A percentile compares a stretch with the other conserved stretches of the same genome.
These are phyloP conservation scores for Alternaria consortialis DNA, from an alignment of 2,329 filamentous ascomycete species.

Conservation along the genomic window DNA sequence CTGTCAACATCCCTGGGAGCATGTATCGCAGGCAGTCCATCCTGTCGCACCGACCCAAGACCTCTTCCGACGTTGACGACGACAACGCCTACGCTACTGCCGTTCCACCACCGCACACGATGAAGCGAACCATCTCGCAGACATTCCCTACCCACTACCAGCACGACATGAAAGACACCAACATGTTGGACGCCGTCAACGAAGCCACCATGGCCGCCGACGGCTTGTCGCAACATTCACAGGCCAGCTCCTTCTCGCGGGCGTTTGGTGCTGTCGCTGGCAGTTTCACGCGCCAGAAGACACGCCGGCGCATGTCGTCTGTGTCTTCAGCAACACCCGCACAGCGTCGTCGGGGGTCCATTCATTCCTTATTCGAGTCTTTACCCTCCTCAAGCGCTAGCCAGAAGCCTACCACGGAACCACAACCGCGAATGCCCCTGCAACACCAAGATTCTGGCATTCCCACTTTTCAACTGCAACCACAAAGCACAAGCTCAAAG, in stretches of 20 bases:
- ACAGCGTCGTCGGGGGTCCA: constrained; percentile 40
- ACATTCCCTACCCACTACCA: constrained; percentile 42
- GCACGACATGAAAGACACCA: constrained; percentile 34
- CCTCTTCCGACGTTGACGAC: constrained; percentile 56
- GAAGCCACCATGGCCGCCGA: constrained; percentile 33
- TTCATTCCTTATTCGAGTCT: constrained; percentile 38
- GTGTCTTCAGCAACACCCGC: constrained; percentile 38
- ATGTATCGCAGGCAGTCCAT: constrained; percentile 49
- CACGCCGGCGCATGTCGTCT: constrained; percentile 46
- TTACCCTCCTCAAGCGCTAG: constrained; percentile 24
- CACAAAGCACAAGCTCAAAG: constrained; percentile 27
- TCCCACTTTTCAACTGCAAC: constrained; percentile 25
- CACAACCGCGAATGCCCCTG: constrained; percentile 35
- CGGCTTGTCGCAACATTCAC: constrained; percentile 28
- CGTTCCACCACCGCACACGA: constrained; percentile 30
- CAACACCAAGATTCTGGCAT: constrained; percentile 49
- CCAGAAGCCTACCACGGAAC: constrained; percentile 33
- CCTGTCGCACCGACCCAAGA: constrained; percentile 51
- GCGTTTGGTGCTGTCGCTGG: constrained; percentile 40
- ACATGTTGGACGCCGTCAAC: constrained; percentile 41
- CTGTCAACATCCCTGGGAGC: constrained; percentile 33
- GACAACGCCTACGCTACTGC: constrained; percentile 22
- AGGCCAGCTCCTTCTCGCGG: constrained; percentile 42
- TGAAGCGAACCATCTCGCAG: constrained; percentile 52
- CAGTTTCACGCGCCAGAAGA: constrained; percentile 45